Evolutionary conservation across 73 alveolate genomes (phyloP), one percentile per base, ranked within the genome.

Genomic region (Diophrys appendiculata): DNA sequence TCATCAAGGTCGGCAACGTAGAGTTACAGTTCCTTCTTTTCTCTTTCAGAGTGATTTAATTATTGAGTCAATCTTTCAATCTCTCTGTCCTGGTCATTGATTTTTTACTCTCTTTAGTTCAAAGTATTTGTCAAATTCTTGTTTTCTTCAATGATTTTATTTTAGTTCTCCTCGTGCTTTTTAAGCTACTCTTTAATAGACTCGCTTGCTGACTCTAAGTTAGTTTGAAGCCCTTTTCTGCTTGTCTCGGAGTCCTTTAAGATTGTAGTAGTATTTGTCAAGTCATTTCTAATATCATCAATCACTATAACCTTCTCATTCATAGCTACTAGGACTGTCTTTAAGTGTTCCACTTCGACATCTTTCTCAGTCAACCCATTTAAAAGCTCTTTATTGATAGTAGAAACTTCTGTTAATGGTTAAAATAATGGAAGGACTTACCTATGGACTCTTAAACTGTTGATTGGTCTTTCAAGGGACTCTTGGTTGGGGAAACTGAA

Each of bases 271-370:
- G 64, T 30, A 27, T 72, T 65, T 8, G 14, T 54, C 22, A 76
- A 24, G 60, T 78, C 92, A 30, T 33, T 28, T 53, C 73, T 56
- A 30, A 85, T 29, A 34, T 85, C 92, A 43, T 77, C 78, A 24
- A 77, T 65, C 52, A 77, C 85, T n/a, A 54, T 34, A 56, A 77
- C 60, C 60, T 78, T 69, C 72, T 85, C 80, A 43, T 76, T 56
- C 54, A 85, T 78, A 29, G 83, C 85, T 0, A 78, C 86, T 25
- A 85, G 65, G 2, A 85, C 92, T 2, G 92, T 78, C 65, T 85
- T 85, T n/a, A 73, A 55, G 54, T 85, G 92, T 33, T 85, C 92
- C 1, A 85, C 68, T 54, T 84, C 88, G 0, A 85, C 88, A 33
- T 77, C 88, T 79, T 78, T 85, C 65, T 78, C 92, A 28, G 84